phyloP scores from a whole-genome alignment of 208 protist genomes.

The Crithidia expoeki region DNA sequence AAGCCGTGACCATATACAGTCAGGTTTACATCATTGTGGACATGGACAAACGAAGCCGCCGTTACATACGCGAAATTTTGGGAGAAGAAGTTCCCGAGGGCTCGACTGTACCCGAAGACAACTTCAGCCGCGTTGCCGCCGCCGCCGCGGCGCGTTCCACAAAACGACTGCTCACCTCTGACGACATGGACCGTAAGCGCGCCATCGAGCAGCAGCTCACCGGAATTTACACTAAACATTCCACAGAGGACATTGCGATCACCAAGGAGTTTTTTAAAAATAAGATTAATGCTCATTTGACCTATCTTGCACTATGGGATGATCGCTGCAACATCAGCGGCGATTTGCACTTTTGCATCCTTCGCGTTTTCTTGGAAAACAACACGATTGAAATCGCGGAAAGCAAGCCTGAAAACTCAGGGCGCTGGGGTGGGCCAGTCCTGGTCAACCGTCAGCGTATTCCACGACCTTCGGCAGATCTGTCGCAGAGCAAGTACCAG shows the following conservation, averaged over 20 bases:
- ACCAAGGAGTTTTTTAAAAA: slow-evolving; percentile 89
- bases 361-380: slow-evolving; percentile 83
- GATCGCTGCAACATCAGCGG: slow-evolving; percentile 83
- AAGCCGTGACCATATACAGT: slow-evolving; percentile 69
- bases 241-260: slow-evolving; percentile 82
- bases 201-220: slow-evolving; percentile 83
- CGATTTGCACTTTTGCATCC: slow-evolving; percentile 79
- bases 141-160: slow-evolving; percentile 27
- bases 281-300: slow-evolving; percentile 87
- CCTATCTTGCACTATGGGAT: slow-evolving; percentile 89
- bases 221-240: slow-evolving; percentile 89
- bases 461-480: slow-evolving; percentile 42
- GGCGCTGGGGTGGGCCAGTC: slow-evolving; percentile 60
- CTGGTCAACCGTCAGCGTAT: slow-evolving; percentile 84
- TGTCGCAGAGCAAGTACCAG: slow-evolving; percentile 63
- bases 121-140: slow-evolving; percentile 38
- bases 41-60: slow-evolving; percentile 78
- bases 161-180: slow-evolving; percentile 65
- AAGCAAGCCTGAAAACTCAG: slow-evolving; percentile 69
- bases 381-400: slow-evolving; percentile 82
- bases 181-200: slow-evolving; percentile 89
- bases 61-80: slow-evolving; percentile 66
- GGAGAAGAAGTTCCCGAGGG: slow-evolving; percentile 44
- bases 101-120: slow-evolving; percentile 51
- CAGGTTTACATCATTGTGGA: slow-evolving; percentile 80